Percentiles rank a stretch among this genome's conserved stretches.
These are phyloP conservation scores for Entomortierella parvispora DNA, from an alignment of 192 early-diverging fungal genomes.

Conservation along the genomic window DNA sequence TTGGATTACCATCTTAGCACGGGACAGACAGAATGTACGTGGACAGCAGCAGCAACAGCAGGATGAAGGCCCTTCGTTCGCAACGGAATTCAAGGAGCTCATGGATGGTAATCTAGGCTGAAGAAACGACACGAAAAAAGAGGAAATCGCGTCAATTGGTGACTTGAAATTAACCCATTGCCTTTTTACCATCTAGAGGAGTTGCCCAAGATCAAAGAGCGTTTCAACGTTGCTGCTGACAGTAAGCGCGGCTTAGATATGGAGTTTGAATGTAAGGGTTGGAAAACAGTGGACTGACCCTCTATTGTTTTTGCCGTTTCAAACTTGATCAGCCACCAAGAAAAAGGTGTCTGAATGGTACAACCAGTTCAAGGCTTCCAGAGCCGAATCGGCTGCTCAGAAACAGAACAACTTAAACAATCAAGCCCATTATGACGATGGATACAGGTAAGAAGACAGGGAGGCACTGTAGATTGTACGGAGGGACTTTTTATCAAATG, in stretches of 20 bases:
- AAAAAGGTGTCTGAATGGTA: conserved; percentile 68
- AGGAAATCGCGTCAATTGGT: too few species aligned
- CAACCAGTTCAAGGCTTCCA: conserved; percentile 58
- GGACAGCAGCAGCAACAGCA: conserved; percentile 53
- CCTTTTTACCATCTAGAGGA: conserved; percentile 47
- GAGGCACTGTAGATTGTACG: background rate
- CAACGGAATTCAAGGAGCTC: conserved; percentile 50
- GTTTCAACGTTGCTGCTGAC: conserved; percentile 62
- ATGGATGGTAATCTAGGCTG: conserved; percentile 39
- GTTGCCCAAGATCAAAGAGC: conserved; percentile 66
- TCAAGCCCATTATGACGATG: conserved; percentile 4
- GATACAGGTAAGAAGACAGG: conserved; percentile 10
- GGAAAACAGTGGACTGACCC: too few species aligned
- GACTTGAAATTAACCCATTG: background rate
- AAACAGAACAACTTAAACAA: conserved; percentile 4
- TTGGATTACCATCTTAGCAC: conserved; percentile 20
- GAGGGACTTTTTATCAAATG: background rate
- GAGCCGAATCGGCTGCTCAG: conserved; percentile 26
- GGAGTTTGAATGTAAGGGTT: too few species aligned
- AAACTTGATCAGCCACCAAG: conserved; percentile 61
- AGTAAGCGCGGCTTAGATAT: too few species aligned
- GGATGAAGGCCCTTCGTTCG: conserved; percentile 38
- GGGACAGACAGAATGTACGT: conserved; percentile 26
- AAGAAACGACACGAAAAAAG: too few species aligned
- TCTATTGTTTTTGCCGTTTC: background rate